These are phyloP conservation scores for Euphorbia schlechtendalii DNA, from an alignment of 441 rosid species.

Conservation along the genomic window DNA sequence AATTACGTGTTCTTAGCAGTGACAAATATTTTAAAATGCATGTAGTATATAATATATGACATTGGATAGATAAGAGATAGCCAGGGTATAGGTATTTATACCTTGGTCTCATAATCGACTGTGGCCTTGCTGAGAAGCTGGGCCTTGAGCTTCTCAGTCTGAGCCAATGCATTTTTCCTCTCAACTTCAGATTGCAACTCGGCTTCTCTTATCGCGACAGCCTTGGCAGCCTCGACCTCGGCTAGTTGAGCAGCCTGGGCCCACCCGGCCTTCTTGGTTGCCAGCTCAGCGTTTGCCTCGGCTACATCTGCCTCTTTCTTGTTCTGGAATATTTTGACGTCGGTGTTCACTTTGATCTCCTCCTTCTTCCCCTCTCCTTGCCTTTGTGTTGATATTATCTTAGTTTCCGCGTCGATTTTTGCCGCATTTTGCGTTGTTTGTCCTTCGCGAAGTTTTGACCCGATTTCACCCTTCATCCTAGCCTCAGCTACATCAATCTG, in stretches of 20 bases:
- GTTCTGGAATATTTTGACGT: slow-evolving; percentile 58
- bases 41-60: no score
- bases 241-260: slow-evolving; percentile 40
- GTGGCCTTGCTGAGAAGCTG: slow-evolving; percentile 54
- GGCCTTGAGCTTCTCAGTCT: slow-evolving; percentile 60
- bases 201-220: slow-evolving; percentile 50
- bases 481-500: slow-evolving; percentile 53
- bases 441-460: slow-evolving; percentile 38
- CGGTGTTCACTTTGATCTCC: slow-evolving; percentile 50
- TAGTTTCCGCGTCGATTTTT: slow-evolving; percentile 54
- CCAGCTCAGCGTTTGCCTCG: slow-evolving; percentile 51
- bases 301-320: slow-evolving; percentile 52
- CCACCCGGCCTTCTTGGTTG: slow-evolving; percentile 63
- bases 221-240: slow-evolving; percentile 57
- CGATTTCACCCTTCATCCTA: slow-evolving; percentile 61
- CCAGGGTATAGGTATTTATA: neutral
- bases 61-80: neutral
- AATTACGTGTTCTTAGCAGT: no score
- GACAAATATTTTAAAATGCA: no score
- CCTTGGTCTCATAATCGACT: slow-evolving; percentile 70
- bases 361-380: slow-evolving; percentile 51
- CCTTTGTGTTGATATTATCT: slow-evolving; percentile 43
- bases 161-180: slow-evolving; percentile 50
- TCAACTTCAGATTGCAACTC: slow-evolving; percentile 58
- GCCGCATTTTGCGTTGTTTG: slow-evolving; percentile 58